These are phyloP conservation scores for Penicillium vulpinum DNA, from an alignment of 2,329 filamentous ascomycete genomes.

Conservation along the genomic window DNA sequence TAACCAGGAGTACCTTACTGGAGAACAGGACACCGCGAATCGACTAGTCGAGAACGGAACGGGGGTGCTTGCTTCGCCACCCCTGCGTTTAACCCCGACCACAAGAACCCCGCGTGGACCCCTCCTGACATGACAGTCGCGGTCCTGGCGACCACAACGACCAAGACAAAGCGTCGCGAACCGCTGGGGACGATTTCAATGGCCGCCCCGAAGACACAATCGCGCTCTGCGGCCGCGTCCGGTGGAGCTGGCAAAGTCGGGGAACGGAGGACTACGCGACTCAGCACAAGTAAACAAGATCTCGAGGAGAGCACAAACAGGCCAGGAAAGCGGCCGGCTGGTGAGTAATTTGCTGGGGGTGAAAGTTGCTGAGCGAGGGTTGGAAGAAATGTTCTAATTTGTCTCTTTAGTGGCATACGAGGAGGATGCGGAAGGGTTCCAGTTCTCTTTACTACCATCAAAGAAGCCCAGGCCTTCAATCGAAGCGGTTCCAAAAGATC, in stretches of 20 bases:
- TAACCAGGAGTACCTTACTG: neutral
- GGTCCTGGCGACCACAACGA: slow-evolving; percentile 37
- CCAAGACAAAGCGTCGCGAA: slow-evolving; percentile 40
- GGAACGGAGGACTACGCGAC: slow-evolving; percentile 34
- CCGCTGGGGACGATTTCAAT: slow-evolving; percentile 40
- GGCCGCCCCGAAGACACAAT: slow-evolving; percentile 41
- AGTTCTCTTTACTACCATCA: slow-evolving; percentile 69
- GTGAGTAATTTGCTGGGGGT: slow-evolving; percentile 34
- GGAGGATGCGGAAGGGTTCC: slow-evolving; percentile 75
- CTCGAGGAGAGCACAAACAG: slow-evolving; percentile 35
- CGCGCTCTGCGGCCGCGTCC: slow-evolving; percentile 33
- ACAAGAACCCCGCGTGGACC: slow-evolving; percentile 31
- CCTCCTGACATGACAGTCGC: slow-evolving; percentile 41
- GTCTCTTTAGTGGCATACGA: slow-evolving; percentile 54
- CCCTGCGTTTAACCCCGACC: slow-evolving; percentile 26
- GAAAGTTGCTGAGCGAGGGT: neutral
- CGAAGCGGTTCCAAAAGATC: slow-evolving; percentile 26
- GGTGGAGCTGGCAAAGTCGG: slow-evolving; percentile 23
- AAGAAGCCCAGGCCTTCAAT: slow-evolving; percentile 59
- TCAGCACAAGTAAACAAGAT: slow-evolving; percentile 37
- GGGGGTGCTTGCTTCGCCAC: slow-evolving; percentile 14
- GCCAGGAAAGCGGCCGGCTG: slow-evolving; percentile 38
- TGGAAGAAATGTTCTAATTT: slow-evolving; percentile 11
- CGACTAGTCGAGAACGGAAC: neutral
- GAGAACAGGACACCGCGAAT: neutral